Conservation (phyloP, 345 rosid genomes). For the Reutealis trisperma region DNA sequence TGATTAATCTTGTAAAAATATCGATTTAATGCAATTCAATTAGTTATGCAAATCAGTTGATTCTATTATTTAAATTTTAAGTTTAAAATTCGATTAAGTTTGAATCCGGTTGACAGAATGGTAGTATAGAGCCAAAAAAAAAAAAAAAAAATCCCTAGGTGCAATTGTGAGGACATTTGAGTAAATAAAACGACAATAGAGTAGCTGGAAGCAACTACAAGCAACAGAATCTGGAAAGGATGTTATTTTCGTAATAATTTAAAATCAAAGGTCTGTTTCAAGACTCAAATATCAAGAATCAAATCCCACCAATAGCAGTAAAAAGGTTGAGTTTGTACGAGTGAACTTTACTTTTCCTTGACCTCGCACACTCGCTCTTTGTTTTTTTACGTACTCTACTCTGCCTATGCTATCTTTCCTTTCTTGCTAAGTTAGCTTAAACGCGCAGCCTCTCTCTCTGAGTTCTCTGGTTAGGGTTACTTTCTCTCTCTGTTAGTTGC, state of each 20-base stretch:
- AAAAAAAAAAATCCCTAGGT: no score
- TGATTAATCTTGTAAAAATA: no score
- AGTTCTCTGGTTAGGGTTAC: not conserved
- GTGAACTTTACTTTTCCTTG: not conserved
- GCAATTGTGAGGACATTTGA: not conserved
- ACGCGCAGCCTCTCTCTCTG: not conserved
- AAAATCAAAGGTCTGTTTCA: not conserved
- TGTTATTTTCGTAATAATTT: not conserved
- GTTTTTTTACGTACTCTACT: not conserved
- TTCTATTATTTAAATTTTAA: no score
- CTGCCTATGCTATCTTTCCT: not conserved
- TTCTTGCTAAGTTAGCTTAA: slow-evolving; percentile 17
- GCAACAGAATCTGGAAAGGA: not conserved
- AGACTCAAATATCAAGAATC: not conserved
- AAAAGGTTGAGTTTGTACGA: not conserved
- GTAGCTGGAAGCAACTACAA: not conserved
- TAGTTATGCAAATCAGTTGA: no score
- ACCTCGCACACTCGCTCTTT: not conserved
- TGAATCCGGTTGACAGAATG: no score
- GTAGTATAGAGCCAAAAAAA: no score
- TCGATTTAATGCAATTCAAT: no score
- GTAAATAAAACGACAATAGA: not conserved
- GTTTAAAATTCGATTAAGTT: no score
- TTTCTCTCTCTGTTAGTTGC: slow-evolving; percentile 5
- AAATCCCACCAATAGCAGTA: slow-evolving; percentile 4